A percentile compares a stretch with the other conserved stretches of the same genome.
phyloP scores from a whole-genome alignment of 2,329 filamentous ascomycete species.

The Tolypocladium ovalisporum region DNA sequence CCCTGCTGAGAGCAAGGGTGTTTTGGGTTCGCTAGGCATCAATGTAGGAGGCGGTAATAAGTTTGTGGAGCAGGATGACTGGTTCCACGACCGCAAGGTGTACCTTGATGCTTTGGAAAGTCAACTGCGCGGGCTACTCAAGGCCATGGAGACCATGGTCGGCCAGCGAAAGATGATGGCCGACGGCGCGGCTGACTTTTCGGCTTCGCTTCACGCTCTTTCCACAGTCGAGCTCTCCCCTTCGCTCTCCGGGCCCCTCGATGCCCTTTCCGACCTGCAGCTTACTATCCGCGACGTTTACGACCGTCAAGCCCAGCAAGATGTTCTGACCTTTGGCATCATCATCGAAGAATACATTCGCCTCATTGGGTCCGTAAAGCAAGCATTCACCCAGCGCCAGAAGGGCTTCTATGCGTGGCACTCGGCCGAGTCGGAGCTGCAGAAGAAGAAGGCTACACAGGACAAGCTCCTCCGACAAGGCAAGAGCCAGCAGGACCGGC shows the following conservation, averaged over 20 bases:
- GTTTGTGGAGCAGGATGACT: slow-evolving; percentile 97
- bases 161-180: slow-evolving; percentile 85
- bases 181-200: slow-evolving; percentile 89
- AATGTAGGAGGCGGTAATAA: slow-evolving; percentile 69
- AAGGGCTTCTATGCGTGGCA: slow-evolving; percentile 96
- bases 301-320: slow-evolving; percentile 92
- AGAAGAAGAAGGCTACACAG: slow-evolving; percentile 79
- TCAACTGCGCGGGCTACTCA: slow-evolving; percentile 80
- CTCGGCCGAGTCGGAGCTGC: slow-evolving; percentile 74
- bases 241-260: slow-evolving; percentile 75
- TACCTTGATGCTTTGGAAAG: slow-evolving; percentile 91
- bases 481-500: slow-evolving; percentile 87
- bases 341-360: slow-evolving; percentile 98
- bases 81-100: slow-evolving; percentile 94
- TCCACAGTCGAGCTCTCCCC: slow-evolving; percentile 89
- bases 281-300: slow-evolving; percentile 91
- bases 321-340: slow-evolving; percentile 90
- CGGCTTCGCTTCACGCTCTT: slow-evolving; percentile 80
- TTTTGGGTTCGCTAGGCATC: slow-evolving; percentile 76
- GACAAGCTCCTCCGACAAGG: slow-evolving; percentile 94
- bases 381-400: slow-evolving; percentile 82
- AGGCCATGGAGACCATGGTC: slow-evolving; percentile 89
- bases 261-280: slow-evolving; percentile 86
- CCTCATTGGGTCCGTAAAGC: slow-evolving; percentile 89
- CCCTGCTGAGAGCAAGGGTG: slow-evolving; percentile 81